Base-by-base conservation (phyloP, 305 asterid species). In the Fraxinus paxiana region DNA sequence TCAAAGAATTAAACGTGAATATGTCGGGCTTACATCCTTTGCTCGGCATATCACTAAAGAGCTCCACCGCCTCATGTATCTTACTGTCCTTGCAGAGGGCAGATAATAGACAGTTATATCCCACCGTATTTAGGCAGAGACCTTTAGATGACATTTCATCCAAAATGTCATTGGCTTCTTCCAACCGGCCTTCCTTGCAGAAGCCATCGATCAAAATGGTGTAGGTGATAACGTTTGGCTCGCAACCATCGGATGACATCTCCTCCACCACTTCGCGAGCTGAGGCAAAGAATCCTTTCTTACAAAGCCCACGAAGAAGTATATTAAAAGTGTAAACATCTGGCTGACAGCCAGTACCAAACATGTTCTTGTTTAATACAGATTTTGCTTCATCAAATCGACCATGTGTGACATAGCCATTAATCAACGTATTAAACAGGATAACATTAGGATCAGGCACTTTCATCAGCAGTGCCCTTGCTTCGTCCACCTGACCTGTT, bases 401-500 rank as follows among this genome's bases (percentile, higher is more conserved):
- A 2, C 83, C 83, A 33, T 30, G 72, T 41, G 35, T 73, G 75
- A 86, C 83, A 76, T 79, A 86, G 38, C 88, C 91, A 38, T 88
- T 83, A 33, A 88, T 81, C 85, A 88, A 63, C 9, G 85, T 88
- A 74, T 78, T 88, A 69, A 83, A 77, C 37, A 83, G 73, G 83
- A 82, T 72, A 65, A 77, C 72, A 56, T 78, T 82, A 18, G 86
- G 87, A 41, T 86, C 59, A 43, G 86, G 86, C 48, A 84, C 83
- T 85, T 83, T 88, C 73, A 83, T 82, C 59, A 88, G 77, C 59
- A 85, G 80, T 26, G 63, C 73, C 77, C 76, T 82, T 51, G 91
- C 91, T 82, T 82, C 84, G 24, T 85, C 88, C 28, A 86, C 84
- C 65, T 79, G 78, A 51, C 88, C 87, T 51, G 76, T 82, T 85